phyloP scores from a whole-genome alignment of 179 eudicot genomes.

The Heliamphora ciliata region DNA sequence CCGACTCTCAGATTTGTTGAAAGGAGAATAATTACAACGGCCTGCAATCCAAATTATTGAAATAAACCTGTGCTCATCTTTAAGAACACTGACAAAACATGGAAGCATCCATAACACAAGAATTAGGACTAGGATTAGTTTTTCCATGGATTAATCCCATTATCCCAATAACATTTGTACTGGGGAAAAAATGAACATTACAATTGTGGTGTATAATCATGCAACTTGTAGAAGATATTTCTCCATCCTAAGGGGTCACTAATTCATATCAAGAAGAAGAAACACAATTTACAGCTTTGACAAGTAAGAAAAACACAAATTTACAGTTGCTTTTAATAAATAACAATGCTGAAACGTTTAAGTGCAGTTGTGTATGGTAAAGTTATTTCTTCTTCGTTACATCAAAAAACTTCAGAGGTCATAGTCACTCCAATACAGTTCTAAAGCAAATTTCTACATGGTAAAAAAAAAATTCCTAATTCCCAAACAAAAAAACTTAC shows the following conservation, averaged over 20 bases:
- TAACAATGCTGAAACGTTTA: background rate
- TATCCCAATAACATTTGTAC: background rate
- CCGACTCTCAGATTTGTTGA: background rate
- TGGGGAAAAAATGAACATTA: background rate
- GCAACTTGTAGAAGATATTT: background rate
- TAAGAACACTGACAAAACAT: background rate
- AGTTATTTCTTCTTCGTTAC: too few species aligned
- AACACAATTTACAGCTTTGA: background rate
- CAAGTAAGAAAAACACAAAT: background rate
- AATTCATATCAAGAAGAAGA: background rate
- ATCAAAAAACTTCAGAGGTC: too few species aligned
- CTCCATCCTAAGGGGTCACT: background rate
- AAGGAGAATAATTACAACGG: background rate
- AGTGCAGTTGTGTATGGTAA: too few species aligned
- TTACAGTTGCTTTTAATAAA: background rate
- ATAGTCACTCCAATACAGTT: too few species aligned
- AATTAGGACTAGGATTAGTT: background rate
- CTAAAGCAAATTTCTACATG: too few species aligned
- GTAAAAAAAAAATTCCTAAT: too few species aligned
- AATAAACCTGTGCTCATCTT: background rate
- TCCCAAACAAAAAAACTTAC: too few species aligned
- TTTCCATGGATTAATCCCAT: background rate
- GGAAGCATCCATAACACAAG: background rate
- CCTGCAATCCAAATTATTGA: background rate
- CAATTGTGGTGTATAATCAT: background rate